Conservation (phyloP, 805 yeast genomes). For the Metschnikowia cubensis region DNA sequence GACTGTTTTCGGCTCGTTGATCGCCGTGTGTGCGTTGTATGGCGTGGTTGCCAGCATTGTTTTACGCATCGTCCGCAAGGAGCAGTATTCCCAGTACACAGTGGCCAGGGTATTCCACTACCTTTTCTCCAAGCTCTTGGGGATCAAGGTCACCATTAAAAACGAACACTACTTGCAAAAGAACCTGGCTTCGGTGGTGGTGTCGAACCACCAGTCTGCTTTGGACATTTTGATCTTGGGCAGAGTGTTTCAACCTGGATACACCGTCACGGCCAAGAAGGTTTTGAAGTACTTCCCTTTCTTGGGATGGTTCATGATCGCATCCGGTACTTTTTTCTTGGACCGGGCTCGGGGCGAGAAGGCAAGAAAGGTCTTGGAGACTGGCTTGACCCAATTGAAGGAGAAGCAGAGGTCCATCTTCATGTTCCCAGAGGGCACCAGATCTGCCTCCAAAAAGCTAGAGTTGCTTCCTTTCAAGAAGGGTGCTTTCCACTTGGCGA, state of each 20-base stretch:
- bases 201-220: conserved; percentile 89
- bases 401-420: conserved; percentile 67
- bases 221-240: conserved; percentile 82
- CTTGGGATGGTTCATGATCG: conserved; percentile 94
- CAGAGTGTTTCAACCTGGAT: conserved; percentile 77
- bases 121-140: conserved; percentile 56
- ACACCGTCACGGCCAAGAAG: conserved; percentile 89
- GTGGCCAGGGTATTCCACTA: conserved; percentile 80
- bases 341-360: conserved; percentile 76
- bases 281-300: conserved; percentile 81
- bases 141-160: conserved; percentile 65
- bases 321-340: conserved; percentile 86
- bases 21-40: conserved; percentile 61
- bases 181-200: conserved; percentile 65
- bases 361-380: conserved; percentile 69
- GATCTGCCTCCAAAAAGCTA: conserved; percentile 71
- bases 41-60: conserved; percentile 75
- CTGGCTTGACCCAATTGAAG: conserved; percentile 62
- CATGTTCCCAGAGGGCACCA: conserved; percentile 96
- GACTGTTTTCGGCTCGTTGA: conserved; percentile 44
- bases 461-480: conserved; percentile 85
- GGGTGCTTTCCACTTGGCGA: conserved; percentile 97
- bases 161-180: conserved; percentile 35
- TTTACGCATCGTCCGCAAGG: conserved; percentile 66
- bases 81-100: conserved; percentile 79